Evolutionary conservation across 441 rosid species (phyloP).

Genomic region (Melastoma candidum): DNA sequence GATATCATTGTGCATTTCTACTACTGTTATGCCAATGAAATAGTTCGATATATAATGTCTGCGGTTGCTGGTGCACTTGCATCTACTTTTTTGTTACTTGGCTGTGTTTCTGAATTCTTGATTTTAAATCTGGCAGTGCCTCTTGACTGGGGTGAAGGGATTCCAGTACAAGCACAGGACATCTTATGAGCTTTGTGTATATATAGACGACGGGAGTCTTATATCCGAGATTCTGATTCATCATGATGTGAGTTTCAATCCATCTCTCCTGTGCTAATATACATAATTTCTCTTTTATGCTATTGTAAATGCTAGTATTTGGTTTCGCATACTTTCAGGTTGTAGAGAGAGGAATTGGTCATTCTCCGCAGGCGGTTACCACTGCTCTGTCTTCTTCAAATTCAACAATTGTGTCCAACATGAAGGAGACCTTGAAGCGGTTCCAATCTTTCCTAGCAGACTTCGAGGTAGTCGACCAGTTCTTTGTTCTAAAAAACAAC

Average conservation of each 20-base stretch:
- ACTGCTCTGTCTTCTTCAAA: slow-evolving; percentile 73
- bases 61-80: background rate
- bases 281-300: slow-evolving; percentile 6
- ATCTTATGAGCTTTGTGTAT: slow-evolving; percentile 59
- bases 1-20: too few relatives aligned
- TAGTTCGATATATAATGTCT: background rate
- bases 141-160: slow-evolving; percentile 78
- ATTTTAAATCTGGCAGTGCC: slow-evolving; percentile 43
- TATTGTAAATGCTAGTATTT: slow-evolving; percentile 8
- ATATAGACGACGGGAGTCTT: slow-evolving; percentile 93
- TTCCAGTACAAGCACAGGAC: slow-evolving; percentile 59
- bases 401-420: slow-evolving; percentile 24
- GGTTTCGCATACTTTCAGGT: slow-evolving; percentile 34
- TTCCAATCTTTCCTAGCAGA: slow-evolving; percentile 61
- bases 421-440: slow-evolving; percentile 58
- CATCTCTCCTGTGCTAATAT: slow-evolving; percentile 6
- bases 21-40: too few relatives aligned
- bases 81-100: background rate
- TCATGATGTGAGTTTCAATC: slow-evolving; percentile 49
- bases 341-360: slow-evolving; percentile 66
- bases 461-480: slow-evolving; percentile 52
- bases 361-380: slow-evolving; percentile 66
- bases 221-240: slow-evolving; percentile 76
- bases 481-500: slow-evolving; percentile 1
- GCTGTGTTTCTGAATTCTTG: background rate